Conservation (phyloP, 352 stramenopile genomes). For the Globisporangium paddicum region DNA sequence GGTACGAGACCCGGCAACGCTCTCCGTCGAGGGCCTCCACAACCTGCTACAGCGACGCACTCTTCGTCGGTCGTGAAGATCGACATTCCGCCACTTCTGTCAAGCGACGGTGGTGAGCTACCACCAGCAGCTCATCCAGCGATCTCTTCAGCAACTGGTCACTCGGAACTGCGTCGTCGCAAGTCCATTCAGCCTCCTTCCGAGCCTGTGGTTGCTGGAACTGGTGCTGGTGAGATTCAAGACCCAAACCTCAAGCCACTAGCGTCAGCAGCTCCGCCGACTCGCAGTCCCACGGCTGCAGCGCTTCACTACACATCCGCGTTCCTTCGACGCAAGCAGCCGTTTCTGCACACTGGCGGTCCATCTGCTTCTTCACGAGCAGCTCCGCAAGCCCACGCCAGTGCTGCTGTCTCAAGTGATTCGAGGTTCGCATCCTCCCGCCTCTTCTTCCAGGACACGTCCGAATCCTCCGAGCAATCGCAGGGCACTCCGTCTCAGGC, state of each 20-base stretch:
- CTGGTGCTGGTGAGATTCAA: neutral
- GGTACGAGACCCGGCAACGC: neutral
- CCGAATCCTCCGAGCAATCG: neutral
- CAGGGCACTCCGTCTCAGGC: neutral
- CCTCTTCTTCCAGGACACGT: conserved; percentile 14
- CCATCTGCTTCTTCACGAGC: neutral
- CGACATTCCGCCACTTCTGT: conserved; percentile 11
- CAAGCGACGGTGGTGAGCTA: neutral
- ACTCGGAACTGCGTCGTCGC: conserved; percentile 1
- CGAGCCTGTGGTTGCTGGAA: neutral
- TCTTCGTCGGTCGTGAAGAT: conserved; percentile 10
- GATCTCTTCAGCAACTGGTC: neutral
- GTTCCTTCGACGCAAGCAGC: conserved; percentile 15
- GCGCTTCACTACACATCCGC: conserved; percentile 10
- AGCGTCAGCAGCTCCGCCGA: conserved; percentile 7
- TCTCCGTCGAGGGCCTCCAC: neutral
- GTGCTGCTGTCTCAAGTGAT: neutral
- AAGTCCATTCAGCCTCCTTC: conserved; percentile 8
- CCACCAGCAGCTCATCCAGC: neutral
- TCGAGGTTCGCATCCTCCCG: neutral
- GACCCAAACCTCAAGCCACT: conserved; percentile 1
- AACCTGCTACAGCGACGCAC: neutral
- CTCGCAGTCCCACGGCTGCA: conserved; percentile 4
- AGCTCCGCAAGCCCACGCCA: neutral
- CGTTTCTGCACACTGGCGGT: conserved; percentile 5